Evolutionary conservation across 1,139 yeast genomes (phyloP).

Genomic region (Lodderomyces orthopsilosis): DNA sequence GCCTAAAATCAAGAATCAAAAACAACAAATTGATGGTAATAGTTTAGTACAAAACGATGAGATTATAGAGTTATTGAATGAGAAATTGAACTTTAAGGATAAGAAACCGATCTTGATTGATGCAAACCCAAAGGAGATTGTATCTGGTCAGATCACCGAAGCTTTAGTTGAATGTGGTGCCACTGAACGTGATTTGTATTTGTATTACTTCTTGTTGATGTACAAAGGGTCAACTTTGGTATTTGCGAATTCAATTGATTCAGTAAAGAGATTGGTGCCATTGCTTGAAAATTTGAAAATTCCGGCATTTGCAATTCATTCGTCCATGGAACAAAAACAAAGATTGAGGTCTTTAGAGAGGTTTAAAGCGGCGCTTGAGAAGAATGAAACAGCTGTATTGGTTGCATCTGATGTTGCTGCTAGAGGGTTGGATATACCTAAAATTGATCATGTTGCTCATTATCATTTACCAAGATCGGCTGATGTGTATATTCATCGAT

Average conservation of each 20-base stretch:
- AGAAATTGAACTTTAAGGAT: conserved; percentile 59
- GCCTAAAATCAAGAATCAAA: conserved; percentile 14
- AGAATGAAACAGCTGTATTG: conserved; percentile 60
- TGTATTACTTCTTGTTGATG: conserved; percentile 81
- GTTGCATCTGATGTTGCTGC: conserved; percentile 98
- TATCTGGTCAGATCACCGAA: conserved; percentile 75
- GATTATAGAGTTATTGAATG: conserved; percentile 53
- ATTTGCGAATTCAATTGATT: conserved; percentile 91
- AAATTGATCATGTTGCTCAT: conserved; percentile 91
- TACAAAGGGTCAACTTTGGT: conserved; percentile 90
- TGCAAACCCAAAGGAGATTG: conserved; percentile 81
- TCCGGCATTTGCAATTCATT: conserved; percentile 80
- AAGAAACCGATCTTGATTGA: conserved; percentile 66
- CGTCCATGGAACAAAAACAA: conserved; percentile 94
- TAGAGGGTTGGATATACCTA: conserved; percentile 91
- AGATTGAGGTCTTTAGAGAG: conserved; percentile 81
- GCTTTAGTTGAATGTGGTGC: conserved; percentile 91
- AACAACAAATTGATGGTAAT: conserved; percentile 16
- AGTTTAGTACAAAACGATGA: conserved; percentile 51
- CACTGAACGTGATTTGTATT: conserved; percentile 81
- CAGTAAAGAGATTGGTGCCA: conserved; percentile 83
- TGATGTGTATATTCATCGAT: conserved; percentile 90
- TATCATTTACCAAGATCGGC: conserved; percentile 95
- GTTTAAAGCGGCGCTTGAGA: conserved; percentile 54
- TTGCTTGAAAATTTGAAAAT: conserved; percentile 67